Evolutionary conservation across 2,329 filamentous ascomycete genomes (phyloP).

Genomic region (Aspergillus fructus): DNA sequence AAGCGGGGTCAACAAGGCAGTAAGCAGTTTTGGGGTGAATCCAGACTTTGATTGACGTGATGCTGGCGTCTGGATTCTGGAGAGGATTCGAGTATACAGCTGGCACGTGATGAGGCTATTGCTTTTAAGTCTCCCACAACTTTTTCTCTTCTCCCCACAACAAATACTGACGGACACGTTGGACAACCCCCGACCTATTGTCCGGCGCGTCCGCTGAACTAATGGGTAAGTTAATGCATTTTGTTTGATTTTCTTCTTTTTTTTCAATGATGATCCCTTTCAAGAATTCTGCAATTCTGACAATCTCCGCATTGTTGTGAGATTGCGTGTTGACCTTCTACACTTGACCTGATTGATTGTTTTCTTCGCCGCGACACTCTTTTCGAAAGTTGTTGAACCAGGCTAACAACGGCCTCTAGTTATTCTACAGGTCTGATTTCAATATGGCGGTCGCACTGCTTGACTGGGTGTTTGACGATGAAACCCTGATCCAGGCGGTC

Average conservation of each 20-base stretch:
- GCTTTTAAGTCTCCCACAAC: slow-evolving; percentile 1
- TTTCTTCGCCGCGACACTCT: background rate
- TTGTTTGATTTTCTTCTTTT: background rate
- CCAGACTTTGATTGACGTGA: slow-evolving; percentile 11
- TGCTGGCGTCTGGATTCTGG: slow-evolving; percentile 12
- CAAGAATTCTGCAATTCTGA: slow-evolving; percentile 50
- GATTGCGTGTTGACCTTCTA: slow-evolving; percentile 48
- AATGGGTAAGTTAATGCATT: background rate
- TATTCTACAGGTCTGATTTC: background rate
- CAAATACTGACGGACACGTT: background rate
- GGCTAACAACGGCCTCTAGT: slow-evolving; percentile 16
- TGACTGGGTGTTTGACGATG: background rate
- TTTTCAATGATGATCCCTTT: slow-evolving; percentile 37
- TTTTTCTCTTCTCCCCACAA: background rate
- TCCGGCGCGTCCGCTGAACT: background rate
- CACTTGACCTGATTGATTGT: slow-evolving; percentile 45
- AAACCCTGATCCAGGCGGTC: background rate
- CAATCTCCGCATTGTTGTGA: slow-evolving; percentile 41
- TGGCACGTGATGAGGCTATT: slow-evolving; percentile 27
- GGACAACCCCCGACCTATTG: background rate
- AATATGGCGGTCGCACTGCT: slow-evolving; percentile 5
- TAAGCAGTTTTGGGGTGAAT: background rate
- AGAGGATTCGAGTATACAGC: slow-evolving; percentile 23
- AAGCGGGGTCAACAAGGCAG: slow-evolving; percentile 1
- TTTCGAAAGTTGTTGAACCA: slow-evolving; percentile 3